Conservation (phyloP, 176 grass and related monocot genomes). For the Carex pumila region DNA sequence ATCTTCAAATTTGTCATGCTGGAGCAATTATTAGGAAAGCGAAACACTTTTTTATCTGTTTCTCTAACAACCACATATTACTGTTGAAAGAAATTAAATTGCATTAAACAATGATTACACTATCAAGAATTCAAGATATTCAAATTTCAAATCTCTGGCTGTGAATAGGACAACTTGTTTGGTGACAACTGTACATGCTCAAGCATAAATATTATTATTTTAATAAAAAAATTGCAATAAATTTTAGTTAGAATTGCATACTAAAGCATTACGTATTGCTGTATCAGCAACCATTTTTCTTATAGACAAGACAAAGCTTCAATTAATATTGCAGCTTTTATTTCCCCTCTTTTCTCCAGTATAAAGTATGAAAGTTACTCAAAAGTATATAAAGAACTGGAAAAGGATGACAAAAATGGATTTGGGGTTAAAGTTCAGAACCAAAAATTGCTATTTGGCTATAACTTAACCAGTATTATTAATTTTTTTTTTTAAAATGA, state of each 20-base stretch:
- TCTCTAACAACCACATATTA: neutral
- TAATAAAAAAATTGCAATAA: no score
- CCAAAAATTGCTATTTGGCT: neutral
- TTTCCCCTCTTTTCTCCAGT: no score
- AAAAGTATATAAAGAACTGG: neutral
- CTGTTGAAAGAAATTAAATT: conserved; percentile 4
- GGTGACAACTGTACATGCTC: neutral
- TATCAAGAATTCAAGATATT: neutral
- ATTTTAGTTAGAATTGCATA: no score
- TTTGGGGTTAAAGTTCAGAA: neutral
- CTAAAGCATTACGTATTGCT: no score
- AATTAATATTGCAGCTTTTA: no score
- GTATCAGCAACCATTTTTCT: no score
- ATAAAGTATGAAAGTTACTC: neutral
- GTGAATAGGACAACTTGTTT: neutral
- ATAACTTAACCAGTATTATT: no score
- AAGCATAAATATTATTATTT: neutral
- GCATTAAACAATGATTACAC: neutral
- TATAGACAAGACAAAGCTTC: no score
- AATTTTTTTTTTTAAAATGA: neutral
- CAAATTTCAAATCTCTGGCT: neutral
- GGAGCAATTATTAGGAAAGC: neutral
- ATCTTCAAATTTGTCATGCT: neutral
- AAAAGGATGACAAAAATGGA: neutral
- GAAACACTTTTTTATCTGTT: neutral